phyloP scores from a whole-genome alignment of 2,329 filamentous ascomycete species.

The Ophiostoma sp. region DNA sequence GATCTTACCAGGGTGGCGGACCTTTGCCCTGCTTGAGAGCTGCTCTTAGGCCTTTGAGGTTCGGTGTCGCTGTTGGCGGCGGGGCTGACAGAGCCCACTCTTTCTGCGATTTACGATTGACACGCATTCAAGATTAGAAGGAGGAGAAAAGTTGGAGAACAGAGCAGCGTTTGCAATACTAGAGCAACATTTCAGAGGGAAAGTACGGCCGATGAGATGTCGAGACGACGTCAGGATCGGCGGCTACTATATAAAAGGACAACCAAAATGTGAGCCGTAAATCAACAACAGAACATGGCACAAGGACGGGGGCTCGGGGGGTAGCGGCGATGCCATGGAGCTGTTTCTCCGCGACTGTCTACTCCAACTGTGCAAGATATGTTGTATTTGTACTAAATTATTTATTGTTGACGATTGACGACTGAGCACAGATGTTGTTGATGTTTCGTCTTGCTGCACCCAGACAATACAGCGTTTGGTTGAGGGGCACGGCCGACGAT shows the following conservation, averaged over 20 bases:
- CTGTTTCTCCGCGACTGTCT: not conserved
- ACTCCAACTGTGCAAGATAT: not conserved
- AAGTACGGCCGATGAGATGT: not conserved
- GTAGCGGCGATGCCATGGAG: not conserved
- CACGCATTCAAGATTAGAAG: not conserved
- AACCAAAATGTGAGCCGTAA: not conserved
- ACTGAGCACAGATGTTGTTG: not conserved
- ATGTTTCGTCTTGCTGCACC: not conserved
- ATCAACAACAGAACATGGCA: not conserved
- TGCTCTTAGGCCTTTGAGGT: not conserved
- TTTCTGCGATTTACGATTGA: not conserved
- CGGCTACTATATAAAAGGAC: not conserved
- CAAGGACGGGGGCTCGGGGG: no score
- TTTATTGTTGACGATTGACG: not conserved
- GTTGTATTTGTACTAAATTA: not conserved
- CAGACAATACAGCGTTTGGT: not conserved
- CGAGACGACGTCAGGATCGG: conserved; percentile 2
- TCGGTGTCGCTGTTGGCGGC: not conserved
- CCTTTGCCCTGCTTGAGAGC: no score
- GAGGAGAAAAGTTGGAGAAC: not conserved
- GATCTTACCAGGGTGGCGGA: conserved; percentile 3
- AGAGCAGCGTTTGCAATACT: not conserved
- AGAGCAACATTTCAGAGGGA: not conserved
- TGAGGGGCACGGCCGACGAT: not conserved
- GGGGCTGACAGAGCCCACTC: conserved; percentile 13